Conservation (phyloP, 441 rosid genomes). For the Dalechampia spathulata region DNA sequence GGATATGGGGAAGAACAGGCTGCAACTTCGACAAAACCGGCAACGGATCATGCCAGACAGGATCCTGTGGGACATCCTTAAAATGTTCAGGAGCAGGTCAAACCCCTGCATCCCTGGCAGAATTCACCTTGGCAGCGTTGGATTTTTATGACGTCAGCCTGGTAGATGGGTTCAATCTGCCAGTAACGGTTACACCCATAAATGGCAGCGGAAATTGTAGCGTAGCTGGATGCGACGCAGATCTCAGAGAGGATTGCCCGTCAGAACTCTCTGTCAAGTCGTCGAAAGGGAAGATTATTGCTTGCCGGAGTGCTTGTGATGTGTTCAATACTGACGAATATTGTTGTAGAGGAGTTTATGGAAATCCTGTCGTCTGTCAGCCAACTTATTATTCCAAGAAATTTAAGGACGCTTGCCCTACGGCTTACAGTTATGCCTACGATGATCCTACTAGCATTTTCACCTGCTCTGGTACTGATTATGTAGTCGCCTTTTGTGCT, state of each 20-base stretch:
- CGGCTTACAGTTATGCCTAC: slow-evolving; percentile 88
- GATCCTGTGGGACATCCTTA: slow-evolving; percentile 50
- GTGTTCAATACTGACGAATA: slow-evolving; percentile 88
- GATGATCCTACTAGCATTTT: slow-evolving; percentile 85
- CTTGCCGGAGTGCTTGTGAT: slow-evolving; percentile 89
- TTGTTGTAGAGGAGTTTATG: slow-evolving; percentile 72
- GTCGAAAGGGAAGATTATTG: slow-evolving; percentile 53
- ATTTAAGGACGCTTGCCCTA: slow-evolving; percentile 83
- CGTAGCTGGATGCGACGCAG: slow-evolving; percentile 55
- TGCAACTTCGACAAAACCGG: slow-evolving; percentile 64
- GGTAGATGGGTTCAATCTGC: slow-evolving; percentile 82
- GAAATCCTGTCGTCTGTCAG: slow-evolving; percentile 50
- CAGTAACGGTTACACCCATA: slow-evolving; percentile 50
- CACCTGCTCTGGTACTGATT: slow-evolving; percentile 74
- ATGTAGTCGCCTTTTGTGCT: slow-evolving; percentile 61
- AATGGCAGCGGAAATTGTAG: slow-evolving; percentile 77
- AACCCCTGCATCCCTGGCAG: slow-evolving; percentile 78
- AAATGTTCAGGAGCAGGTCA: slow-evolving; percentile 55
- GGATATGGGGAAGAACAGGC: slow-evolving; percentile 69
- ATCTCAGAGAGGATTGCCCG: slow-evolving; percentile 54
- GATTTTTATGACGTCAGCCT: slow-evolving; percentile 90
- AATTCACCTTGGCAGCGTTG: slow-evolving; percentile 50
- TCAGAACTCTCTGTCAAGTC: slow-evolving; percentile 50
- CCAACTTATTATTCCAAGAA: slow-evolving; percentile 77
- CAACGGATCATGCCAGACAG: slow-evolving; percentile 75